A percentile compares a stretch with the other conserved stretches of the same genome.
Conservation (phyloP, 2,329 filamentous ascomycete species). For the Sporothrix inflata region DNA sequence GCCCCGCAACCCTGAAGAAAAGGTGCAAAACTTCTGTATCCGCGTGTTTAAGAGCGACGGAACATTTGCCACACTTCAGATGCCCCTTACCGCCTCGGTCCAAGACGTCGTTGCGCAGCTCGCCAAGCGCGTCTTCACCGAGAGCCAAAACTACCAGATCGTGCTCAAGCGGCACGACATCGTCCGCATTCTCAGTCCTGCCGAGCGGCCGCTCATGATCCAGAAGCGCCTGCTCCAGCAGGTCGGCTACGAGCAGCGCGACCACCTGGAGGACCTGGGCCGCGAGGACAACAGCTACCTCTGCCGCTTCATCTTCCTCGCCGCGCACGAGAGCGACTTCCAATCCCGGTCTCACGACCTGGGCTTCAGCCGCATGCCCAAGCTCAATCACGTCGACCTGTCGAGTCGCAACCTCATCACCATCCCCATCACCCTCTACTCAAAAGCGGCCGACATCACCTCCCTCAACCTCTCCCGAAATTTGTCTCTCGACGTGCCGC, state of each 20-base stretch:
- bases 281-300: conserved; percentile 97
- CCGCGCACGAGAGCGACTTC: conserved; percentile 82
- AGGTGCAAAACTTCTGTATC: conserved; percentile 81
- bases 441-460: conserved; percentile 88
- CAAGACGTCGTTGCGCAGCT: conserved; percentile 86
- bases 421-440: conserved; percentile 92
- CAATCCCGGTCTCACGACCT: conserved; percentile 76
- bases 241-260: conserved; percentile 83
- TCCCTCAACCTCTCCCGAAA: conserved; percentile 93
- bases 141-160: conserved; percentile 92
- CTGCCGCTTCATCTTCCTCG: conserved; percentile 92
- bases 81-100: conserved; percentile 81
- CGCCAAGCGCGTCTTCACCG: conserved; percentile 92
- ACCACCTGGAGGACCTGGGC: conserved; percentile 89
- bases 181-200: conserved; percentile 74
- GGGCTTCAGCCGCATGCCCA: conserved; percentile 79
- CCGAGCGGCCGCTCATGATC: conserved; percentile 83
- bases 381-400: conserved; percentile 92
- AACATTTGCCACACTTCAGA: conserved; percentile 90
- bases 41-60: conserved; percentile 92
- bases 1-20: conserved; percentile 69
- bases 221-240: conserved; percentile 91
- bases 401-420: conserved; percentile 88
- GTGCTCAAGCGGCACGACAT: conserved; percentile 92
- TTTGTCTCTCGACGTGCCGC: conserved; percentile 86